Conservation (phyloP, 2,329 filamentous ascomycete genomes). For the Aspergillus oerlinghausenensis region DNA sequence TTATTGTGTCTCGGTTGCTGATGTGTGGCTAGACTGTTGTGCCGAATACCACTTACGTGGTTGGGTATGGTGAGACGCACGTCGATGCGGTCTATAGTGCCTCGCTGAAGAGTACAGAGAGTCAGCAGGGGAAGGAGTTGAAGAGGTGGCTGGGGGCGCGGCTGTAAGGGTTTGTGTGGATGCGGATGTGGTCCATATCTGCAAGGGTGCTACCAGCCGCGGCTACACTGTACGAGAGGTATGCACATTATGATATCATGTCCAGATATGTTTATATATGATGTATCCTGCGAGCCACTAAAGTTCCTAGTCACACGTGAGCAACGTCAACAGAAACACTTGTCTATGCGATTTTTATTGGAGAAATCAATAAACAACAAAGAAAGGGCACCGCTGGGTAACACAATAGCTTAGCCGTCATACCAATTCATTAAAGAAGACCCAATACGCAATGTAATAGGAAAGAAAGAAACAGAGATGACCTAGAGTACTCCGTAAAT, state of each 20-base stretch:
- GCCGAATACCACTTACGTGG: conserved; percentile 23
- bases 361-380: background rate
- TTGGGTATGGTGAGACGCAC: conserved; percentile 28
- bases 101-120: conserved; percentile 16
- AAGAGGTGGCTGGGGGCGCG: conserved; percentile 26
- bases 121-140: conserved; percentile 24
- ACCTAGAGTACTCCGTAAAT: background rate
- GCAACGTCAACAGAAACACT: background rate
- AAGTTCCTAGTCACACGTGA: background rate
- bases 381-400: conserved; percentile 7
- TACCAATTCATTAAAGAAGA: conserved; percentile 17
- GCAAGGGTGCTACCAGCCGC: background rate
- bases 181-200: background rate
- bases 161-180: conserved; percentile 13
- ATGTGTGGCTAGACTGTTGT: conserved; percentile 22
- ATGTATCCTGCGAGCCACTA: background rate
- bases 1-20: background rate
- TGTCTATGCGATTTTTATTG: background rate
- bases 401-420: conserved; percentile 15
- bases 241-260: background rate
- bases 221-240: background rate
- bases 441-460: conserved; percentile 12
- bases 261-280: background rate
- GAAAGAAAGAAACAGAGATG: conserved; percentile 1
- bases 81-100: conserved; percentile 24